phyloP scores from a whole-genome alignment of 139 green algal species.

The Chlamydomonas asymmetrica region DNA sequence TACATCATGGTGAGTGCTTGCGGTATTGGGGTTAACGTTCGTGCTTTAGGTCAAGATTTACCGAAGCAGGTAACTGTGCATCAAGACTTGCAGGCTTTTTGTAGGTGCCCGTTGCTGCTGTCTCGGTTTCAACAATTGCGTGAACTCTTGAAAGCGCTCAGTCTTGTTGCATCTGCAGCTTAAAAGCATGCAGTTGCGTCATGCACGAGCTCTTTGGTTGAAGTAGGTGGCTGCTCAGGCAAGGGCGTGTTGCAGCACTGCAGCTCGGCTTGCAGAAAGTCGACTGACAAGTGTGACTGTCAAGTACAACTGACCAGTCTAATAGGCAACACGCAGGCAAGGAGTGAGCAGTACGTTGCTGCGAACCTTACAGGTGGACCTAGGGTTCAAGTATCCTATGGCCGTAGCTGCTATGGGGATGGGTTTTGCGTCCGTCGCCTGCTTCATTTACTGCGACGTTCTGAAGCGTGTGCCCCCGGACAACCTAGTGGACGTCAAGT shows the following conservation, averaged over 20 bases:
- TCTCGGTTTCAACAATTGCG: background rate
- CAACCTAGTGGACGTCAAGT: background rate
- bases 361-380: conserved; percentile 5
- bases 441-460: conserved; percentile 29
- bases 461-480: conserved; percentile 5
- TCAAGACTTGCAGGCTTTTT: background rate
- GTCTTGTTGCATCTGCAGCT: background rate
- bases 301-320: background rate
- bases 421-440: conserved; percentile 3
- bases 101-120: background rate
- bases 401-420: conserved; percentile 31
- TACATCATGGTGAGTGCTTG: conserved; percentile 27
- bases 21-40: conserved; percentile 3
- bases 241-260: background rate
- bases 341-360: background rate
- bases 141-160: background rate
- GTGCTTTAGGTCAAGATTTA: background rate
- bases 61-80: background rate
- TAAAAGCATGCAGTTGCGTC: background rate
- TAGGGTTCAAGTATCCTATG: conserved; percentile 30
- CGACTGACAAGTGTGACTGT: background rate
- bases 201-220: background rate
- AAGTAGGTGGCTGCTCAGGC: background rate
- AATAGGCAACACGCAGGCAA: background rate
- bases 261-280: background rate